Evolutionary conservation across 78 protist genomes (phyloP), one percentile per base, ranked within the genome.

Genomic region (Isochrysis galbana): DNA sequence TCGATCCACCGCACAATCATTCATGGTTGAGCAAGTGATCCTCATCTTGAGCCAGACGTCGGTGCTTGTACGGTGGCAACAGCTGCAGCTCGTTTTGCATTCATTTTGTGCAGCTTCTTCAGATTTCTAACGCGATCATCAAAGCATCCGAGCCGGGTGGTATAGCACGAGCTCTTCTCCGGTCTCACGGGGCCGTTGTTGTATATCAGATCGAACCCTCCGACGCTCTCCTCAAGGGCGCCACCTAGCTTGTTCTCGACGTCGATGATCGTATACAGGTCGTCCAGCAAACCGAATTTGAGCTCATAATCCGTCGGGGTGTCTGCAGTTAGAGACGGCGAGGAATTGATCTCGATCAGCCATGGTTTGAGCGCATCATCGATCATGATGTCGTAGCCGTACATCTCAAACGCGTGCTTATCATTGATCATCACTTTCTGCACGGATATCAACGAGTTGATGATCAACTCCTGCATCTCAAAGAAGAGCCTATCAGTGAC

Each of bases 391-490:
- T 96, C 97, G 90, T 95, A 97, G 44, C 96, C 96, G 88, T 95
- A 95, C 88, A 98, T 90, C 95, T 98, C 98, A 42, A 97, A 97
- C 94, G 97, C 96, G 90, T 95, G 97, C 84, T 96, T 95, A 94
- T 96, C 98, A 36, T 90, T 45, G 74, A 95, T 94, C 89, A 97
- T 95, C 82, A 93, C 70, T 88, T 91, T 72, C 48, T 96, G 97
- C 22, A 96, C 99, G 5, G 97, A 92, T n/a, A 39, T 77, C 19
- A 97, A 91, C 7, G 97, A 47, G 19, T 38, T 10, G 55, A 96
- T 87, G 17, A 95, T 84, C 14, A 96, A 11, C 67, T 38, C 5
- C 55, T 48, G 74, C 29, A 77, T 77, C 26, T 77, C 84, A 46
- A 0, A 1, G 19, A 77, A 77, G 46, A 77, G 84, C 19, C 26